Base-by-base conservation (phyloP, 768 basidiomycete species). In the Russula abietina region DNA sequence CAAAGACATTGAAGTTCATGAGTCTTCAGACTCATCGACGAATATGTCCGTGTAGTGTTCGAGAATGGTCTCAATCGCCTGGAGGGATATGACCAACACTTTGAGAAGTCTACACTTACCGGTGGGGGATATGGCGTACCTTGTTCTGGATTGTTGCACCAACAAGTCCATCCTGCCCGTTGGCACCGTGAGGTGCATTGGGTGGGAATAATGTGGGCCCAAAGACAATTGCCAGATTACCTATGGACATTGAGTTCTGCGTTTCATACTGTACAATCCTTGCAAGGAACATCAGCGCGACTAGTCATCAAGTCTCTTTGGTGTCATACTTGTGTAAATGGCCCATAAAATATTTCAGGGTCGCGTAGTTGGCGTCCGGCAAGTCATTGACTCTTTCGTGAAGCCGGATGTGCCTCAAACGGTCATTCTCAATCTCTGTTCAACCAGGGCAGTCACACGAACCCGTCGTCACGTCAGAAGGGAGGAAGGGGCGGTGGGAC, bases 281-380 rank as follows among this genome's bases (percentile, higher is more conserved):
- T n/a, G 70, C n/a, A 43, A 14, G 16, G 9, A 26, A 32, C 5
- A 19, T 41, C n/a, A 26, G 43, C 7, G 38, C 10, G 38, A 17
- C 56, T 32, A 24, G 22, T 17, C 43, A 28, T 43, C 52, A 33
- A 6, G 39, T 24, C 54, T 14, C 24, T 38, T 6, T n/a, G 30
- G 30, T 24, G 8, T 74, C 83, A 60, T 68, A 96, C 95, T 82
- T 85, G 75, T 98, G 82, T 65, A 99, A 78, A 76, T 99, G 97
- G 14, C 91, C 93, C 79, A 99, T 80, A 74, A 98, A 89, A 73
- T 83, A 97, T 72, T 98, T 98, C 55, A 98, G 79, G 1, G 96
- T 96, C 1, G 97, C 92, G 70, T 99, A 99, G 74, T 98, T 98
- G n/a, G 97, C 84, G 75, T 99, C 97, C 14, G 97, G 96, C 57